phyloP scores from a whole-genome alignment of 1,139 yeast species.

The Kluyveromyces sp. region DNA sequence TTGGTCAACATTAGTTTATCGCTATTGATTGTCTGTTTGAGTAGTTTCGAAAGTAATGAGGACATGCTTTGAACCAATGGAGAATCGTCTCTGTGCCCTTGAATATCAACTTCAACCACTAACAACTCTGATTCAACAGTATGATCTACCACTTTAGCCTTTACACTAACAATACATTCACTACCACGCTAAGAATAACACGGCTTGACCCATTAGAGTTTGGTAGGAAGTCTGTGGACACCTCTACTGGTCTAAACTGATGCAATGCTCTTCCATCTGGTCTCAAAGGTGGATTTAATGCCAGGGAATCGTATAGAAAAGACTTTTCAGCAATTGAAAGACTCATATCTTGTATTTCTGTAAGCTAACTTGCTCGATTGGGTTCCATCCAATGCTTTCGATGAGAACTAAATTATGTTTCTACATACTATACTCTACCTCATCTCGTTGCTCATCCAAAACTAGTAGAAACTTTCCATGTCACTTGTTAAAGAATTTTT shows the following conservation, averaged over 20 bases:
- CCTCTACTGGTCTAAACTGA: slow-evolving; percentile 82
- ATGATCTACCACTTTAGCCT: slow-evolving; percentile 69
- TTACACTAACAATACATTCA: slow-evolving; percentile 86
- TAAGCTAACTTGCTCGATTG: too few relatives aligned
- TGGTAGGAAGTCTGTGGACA: slow-evolving; percentile 72
- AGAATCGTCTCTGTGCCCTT: slow-evolving; percentile 65
- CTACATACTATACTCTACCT: too few relatives aligned
- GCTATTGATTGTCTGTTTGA: slow-evolving; percentile 31
- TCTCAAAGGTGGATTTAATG: slow-evolving; percentile 54
- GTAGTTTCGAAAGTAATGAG: slow-evolving; percentile 38
- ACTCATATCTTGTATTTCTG: slow-evolving; percentile 36
- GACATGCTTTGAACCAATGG: slow-evolving; percentile 51
- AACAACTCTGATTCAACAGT: slow-evolving; percentile 40
- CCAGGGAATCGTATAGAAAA: slow-evolving; percentile 66
- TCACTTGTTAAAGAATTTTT: too few relatives aligned
- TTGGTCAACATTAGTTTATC: slow-evolving; percentile 54
- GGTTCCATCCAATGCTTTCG: too few relatives aligned
- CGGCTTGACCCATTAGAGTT: slow-evolving; percentile 89
- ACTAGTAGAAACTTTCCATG: background rate
- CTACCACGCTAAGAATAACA: slow-evolving; percentile 77
- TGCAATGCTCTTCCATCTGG: slow-evolving; percentile 71
- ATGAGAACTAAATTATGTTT: too few relatives aligned
- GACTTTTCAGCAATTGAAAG: slow-evolving; percentile 84
- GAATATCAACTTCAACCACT: slow-evolving; percentile 70
- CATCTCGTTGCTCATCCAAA: too few relatives aligned